Percentiles rank a stretch among this genome's conserved stretches.
Evolutionary conservation across 148 eudicot species (phyloP).

Genomic region (Rhododendron simsii): DNA sequence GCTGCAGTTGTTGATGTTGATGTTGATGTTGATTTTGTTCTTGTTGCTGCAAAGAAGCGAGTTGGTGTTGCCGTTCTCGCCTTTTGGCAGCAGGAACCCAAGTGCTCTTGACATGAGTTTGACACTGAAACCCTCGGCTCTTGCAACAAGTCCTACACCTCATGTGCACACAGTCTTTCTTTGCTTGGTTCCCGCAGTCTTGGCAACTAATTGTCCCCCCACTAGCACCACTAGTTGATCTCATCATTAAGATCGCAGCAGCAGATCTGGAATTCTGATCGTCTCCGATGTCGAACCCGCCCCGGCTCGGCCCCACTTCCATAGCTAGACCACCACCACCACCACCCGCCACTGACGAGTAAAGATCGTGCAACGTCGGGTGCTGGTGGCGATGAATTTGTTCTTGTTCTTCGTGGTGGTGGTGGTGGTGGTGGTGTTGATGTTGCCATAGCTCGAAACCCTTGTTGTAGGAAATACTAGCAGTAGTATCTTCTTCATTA

Average conservation of each 20-base stretch:
- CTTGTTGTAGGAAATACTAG: constrained; percentile 11
- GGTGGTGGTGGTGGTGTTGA: constrained; percentile 10
- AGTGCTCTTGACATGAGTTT: constrained; percentile 60
- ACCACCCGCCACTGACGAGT: constrained; percentile 21
- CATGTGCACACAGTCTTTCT: constrained; percentile 56
- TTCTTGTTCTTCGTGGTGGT: constrained; percentile 17
- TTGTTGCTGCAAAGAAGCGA: constrained; percentile 7
- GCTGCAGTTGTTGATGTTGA: not conserved
- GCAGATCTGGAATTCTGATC: constrained; percentile 20
- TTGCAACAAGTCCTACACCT: constrained; percentile 68
- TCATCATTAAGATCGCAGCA: constrained; percentile 32
- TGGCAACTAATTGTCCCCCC: constrained; percentile 39
- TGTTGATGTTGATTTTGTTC: not conserved
- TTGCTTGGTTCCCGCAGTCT: constrained; percentile 70
- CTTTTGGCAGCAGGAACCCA: constrained; percentile 65
- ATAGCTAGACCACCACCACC: constrained; percentile 9
- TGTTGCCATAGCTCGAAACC: constrained; percentile 57
- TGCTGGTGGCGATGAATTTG: constrained; percentile 13
- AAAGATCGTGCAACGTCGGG: constrained; percentile 28
- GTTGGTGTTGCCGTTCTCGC: constrained; percentile 42
- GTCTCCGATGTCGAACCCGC: not conserved
- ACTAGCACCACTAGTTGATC: not conserved
- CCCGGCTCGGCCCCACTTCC: constrained; percentile 26
- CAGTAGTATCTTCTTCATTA: not conserved
- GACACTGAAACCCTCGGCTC: constrained; percentile 60